Conservation (phyloP, 225 moss, liverwort and hornwort species). For the Anthoceros angustus region DNA sequence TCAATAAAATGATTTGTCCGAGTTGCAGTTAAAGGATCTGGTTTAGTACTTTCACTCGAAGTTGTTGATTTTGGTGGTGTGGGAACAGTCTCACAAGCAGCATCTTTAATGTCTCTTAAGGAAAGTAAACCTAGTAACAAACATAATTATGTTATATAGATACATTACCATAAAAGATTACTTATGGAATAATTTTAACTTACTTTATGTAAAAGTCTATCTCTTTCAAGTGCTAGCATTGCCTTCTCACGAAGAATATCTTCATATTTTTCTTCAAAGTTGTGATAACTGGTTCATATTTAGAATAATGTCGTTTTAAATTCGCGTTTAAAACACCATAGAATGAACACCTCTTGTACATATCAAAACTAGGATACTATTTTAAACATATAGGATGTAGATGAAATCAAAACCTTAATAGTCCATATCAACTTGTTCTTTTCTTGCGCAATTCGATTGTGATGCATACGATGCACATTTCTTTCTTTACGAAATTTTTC, state of each 20-base stretch:
- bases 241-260: conserved; percentile 62
- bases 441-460: conserved; percentile 80
- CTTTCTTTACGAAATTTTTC: conserved; percentile 85
- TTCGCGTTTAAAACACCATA: conserved; percentile 11
- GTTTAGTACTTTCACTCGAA: conserved; percentile 28
- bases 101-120: conserved; percentile 4
- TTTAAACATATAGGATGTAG: too few relatives aligned
- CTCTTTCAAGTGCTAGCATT: conserved; percentile 51
- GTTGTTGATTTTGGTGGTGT: not conserved
- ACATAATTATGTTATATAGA: not conserved
- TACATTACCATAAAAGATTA: not conserved
- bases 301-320: conserved; percentile 51
- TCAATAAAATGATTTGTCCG: conserved; percentile 42
- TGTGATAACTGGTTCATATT: conserved; percentile 61
- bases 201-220: conserved; percentile 60
- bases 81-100: not conserved
- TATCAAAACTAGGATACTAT: not conserved
- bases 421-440: conserved; percentile 66
- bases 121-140: not conserved
- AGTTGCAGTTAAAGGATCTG: conserved; percentile 58
- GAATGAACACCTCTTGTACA: not conserved
- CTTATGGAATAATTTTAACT: not conserved
- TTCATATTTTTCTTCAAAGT: conserved; percentile 67
- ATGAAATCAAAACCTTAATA: conserved; percentile 44
- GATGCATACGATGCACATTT: conserved; percentile 89